Evolutionary conservation across 2,329 filamentous ascomycete species (phyloP).

Genomic region (Aspergillus ibericus): DNA sequence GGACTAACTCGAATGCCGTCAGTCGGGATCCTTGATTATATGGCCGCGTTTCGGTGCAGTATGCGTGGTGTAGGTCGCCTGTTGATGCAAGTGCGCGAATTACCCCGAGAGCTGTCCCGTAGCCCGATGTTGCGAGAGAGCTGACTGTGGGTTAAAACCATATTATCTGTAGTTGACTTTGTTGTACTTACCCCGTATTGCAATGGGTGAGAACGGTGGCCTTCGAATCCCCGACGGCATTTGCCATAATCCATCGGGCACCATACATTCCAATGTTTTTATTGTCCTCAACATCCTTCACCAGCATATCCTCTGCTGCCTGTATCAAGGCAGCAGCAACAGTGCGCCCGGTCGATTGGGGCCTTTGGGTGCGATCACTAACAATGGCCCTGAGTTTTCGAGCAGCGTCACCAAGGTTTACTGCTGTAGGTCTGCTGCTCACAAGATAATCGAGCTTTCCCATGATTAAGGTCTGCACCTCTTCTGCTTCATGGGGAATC

Average conservation of each 20-base stretch:
- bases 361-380: constrained; percentile 42
- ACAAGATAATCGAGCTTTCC: constrained; percentile 82
- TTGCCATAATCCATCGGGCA: constrained; percentile 74
- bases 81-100: constrained; percentile 76
- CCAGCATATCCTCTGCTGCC: constrained; percentile 81
- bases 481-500: constrained; percentile 55
- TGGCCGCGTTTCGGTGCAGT: constrained; percentile 93
- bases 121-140: constrained; percentile 94
- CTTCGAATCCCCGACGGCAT: constrained; percentile 54
- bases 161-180: background rate
- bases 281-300: constrained; percentile 85
- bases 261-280: constrained; percentile 79
- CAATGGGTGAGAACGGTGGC: constrained; percentile 94
- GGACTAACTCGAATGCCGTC: constrained; percentile 94
- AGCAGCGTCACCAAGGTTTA: constrained; percentile 90
- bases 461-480: constrained; percentile 68
- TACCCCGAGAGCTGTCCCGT: constrained; percentile 92
- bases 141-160: constrained; percentile 40
- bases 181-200: constrained; percentile 76
- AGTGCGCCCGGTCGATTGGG: constrained; percentile 39
- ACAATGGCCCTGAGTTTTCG: constrained; percentile 70
- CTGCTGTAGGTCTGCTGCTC: constrained; percentile 86
- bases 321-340: constrained; percentile 71
- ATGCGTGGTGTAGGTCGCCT: constrained; percentile 73
- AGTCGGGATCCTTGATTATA: constrained; percentile 97